Percentiles rank a stretch among this genome's conserved stretches.
phyloP scores from a whole-genome alignment of 129 eudicot species.

The Flaveria bidentis region DNA sequence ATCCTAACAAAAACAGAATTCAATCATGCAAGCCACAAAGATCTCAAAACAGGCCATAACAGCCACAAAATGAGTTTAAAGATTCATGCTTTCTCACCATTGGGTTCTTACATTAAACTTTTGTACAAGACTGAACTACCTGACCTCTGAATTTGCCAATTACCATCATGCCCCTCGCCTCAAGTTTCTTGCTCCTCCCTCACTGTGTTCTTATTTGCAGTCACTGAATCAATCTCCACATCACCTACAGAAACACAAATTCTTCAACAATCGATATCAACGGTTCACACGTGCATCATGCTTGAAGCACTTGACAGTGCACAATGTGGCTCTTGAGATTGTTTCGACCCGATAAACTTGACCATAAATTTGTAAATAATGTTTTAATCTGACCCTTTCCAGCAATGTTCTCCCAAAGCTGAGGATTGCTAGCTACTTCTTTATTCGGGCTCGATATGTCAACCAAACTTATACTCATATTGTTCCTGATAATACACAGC shows the following conservation, averaged over 20 bases:
- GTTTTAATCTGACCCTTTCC: conserved; percentile 79
- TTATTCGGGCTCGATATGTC: conserved; percentile 80
- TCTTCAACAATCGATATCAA: conserved; percentile 3
- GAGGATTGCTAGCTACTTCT: conserved; percentile 82
- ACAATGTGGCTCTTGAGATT: conserved; percentile 93
- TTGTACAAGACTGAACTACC: conserved; percentile 36
- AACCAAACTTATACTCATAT: conserved; percentile 60
- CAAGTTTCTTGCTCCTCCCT: conserved; percentile 10
- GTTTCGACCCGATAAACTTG: conserved; percentile 88
- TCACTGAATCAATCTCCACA: not conserved
- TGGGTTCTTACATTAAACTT: conserved; percentile 24
- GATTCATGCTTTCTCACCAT: conserved; percentile 34
- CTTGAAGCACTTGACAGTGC: conserved; percentile 98
- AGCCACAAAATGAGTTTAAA: conserved; percentile 29
- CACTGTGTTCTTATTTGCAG: conserved; percentile 28
- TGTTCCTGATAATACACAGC: conserved; percentile 48
- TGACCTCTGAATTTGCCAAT: conserved; percentile 21
- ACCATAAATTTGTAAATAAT: conserved; percentile 80
- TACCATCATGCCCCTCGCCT: conserved; percentile 14
- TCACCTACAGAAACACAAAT: not conserved
- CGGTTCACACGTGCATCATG: conserved; percentile 42
- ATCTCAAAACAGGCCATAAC: conserved; percentile 27
- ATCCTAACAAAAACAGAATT: conserved; percentile 18
- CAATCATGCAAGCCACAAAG: conserved; percentile 26
- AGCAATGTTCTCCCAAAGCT: conserved; percentile 89